phyloP scores from a whole-genome alignment of 495 filamentous ascomycete species.

The Penicillium bovifimosum region DNA sequence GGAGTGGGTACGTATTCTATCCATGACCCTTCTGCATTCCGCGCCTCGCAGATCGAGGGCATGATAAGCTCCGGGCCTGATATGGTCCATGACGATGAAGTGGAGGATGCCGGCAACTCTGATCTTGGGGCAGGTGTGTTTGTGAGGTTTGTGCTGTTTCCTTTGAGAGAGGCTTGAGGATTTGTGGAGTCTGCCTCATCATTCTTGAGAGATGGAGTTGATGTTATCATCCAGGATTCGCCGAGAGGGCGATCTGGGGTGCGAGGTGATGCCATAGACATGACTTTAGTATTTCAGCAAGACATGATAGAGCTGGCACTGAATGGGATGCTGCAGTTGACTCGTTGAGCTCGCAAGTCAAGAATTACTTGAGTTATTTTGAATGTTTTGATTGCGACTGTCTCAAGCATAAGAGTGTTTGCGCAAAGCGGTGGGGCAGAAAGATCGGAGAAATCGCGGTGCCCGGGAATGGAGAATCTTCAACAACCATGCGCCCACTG shows the following conservation, averaged over 20 bases:
- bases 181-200: neutral
- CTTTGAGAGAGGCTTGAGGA: slow-evolving; percentile 1
- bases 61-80: slow-evolving; percentile 44
- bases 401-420: neutral
- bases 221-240: slow-evolving; percentile 39
- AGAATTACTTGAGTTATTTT: neutral
- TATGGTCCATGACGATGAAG: slow-evolving; percentile 25
- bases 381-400: slow-evolving; percentile 2
- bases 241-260: slow-evolving; percentile 27
- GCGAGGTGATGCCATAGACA: slow-evolving; percentile 22
- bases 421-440: slow-evolving; percentile 25
- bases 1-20: slow-evolving; percentile 20
- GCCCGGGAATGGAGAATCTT: slow-evolving; percentile 6
- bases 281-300: slow-evolving; percentile 18
- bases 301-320: neutral
- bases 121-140: slow-evolving; percentile 11
- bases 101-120: slow-evolving; percentile 25
- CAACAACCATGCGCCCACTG: slow-evolving; percentile 26
- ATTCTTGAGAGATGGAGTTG: slow-evolving; percentile 15
- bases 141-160: slow-evolving; percentile 6
- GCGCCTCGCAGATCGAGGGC: slow-evolving; percentile 40
- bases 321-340: no score
- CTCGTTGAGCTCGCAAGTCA: neutral
- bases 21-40: slow-evolving; percentile 37
- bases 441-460: slow-evolving; percentile 17